Percentiles rank a stretch among this genome's conserved stretches.
These are phyloP conservation scores for Aspergillus sojae DNA, from an alignment of 2,329 filamentous ascomycete species.

Conservation along the genomic window DNA sequence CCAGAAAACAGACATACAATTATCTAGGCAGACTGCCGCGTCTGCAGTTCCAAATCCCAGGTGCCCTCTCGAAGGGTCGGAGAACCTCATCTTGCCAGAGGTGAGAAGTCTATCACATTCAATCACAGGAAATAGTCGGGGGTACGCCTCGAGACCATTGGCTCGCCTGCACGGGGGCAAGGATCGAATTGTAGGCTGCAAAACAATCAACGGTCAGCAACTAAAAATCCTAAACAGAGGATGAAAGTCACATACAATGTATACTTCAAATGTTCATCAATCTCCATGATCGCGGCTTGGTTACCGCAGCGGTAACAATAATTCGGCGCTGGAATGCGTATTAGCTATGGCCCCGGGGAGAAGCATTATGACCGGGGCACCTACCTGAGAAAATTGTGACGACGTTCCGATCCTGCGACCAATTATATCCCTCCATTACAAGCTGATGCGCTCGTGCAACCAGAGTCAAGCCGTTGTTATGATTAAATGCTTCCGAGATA, in stretches of 20 bases:
- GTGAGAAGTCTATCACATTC: constrained; percentile 37
- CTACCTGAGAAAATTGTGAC: constrained; percentile 97
- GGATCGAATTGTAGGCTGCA: constrained; percentile 98
- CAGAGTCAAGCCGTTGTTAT: constrained; percentile 95
- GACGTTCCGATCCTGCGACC: constrained; percentile 97
- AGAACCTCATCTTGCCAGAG: constrained; percentile 24
- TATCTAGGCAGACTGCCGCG: constrained; percentile 33
- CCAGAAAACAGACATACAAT: constrained; percentile 40
- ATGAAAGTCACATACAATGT: constrained; percentile 75
- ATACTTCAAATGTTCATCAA: constrained; percentile 98
- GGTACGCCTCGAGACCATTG: constrained; percentile 96
- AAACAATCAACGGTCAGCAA: background rate
- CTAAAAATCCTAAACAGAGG: background rate
- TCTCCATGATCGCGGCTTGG: constrained; percentile 99
- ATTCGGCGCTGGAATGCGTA: constrained; percentile 64
- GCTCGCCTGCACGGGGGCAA: constrained; percentile 94
- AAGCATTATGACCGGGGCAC: background rate
- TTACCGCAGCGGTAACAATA: constrained; percentile 99
- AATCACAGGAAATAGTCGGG: constrained; percentile 95
- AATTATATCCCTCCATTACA: constrained; percentile 99
- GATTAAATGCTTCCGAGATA: constrained; percentile 98
- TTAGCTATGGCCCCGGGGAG: constrained; percentile 25
- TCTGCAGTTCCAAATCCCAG: constrained; percentile 32
- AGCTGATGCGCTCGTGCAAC: constrained; percentile 96
- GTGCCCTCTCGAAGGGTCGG: constrained; percentile 30